Percentiles rank a stretch among this genome's conserved stretches.
These are phyloP conservation scores for Diaporthe sp. DNA, from an alignment of 2,329 filamentous ascomycete species.

Conservation along the genomic window DNA sequence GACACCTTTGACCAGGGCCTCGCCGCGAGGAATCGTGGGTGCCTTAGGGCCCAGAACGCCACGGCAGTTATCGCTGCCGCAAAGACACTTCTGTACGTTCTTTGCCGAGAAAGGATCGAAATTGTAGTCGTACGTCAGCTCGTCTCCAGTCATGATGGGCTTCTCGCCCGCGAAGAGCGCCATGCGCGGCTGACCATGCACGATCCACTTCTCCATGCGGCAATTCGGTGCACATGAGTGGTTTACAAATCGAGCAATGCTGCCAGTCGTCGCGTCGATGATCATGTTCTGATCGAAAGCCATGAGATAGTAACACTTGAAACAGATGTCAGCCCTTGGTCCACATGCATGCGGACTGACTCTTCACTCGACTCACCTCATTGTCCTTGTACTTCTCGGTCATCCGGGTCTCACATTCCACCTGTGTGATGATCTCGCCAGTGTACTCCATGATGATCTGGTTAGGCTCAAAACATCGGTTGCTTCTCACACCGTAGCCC, in stretches of 20 bases:
- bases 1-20: constrained; percentile 33
- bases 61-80: constrained; percentile 74
- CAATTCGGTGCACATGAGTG: constrained; percentile 98
- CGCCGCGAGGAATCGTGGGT: constrained; percentile 68
- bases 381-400: constrained; percentile 94
- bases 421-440: constrained; percentile 96
- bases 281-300: constrained; percentile 99
- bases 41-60: constrained; percentile 74
- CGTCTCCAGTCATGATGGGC: constrained; percentile 94
- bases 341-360: neutral
- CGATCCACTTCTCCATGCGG: constrained; percentile 98
- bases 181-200: constrained; percentile 94
- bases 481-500: constrained; percentile 92
- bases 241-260: constrained; percentile 97
- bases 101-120: constrained; percentile 79
- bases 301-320: constrained; percentile 97
- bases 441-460: constrained; percentile 99
- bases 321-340: neutral
- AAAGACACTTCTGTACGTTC: constrained; percentile 77
- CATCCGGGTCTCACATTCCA: constrained; percentile 94
- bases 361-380: constrained; percentile 70
- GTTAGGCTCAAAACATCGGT: constrained; percentile 86
- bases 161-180: constrained; percentile 92
- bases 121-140: constrained; percentile 94
- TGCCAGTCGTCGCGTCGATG: constrained; percentile 95